Evolutionary conservation across 345 rosid genomes (phyloP).

Genomic region (Clarkia xantiana): DNA sequence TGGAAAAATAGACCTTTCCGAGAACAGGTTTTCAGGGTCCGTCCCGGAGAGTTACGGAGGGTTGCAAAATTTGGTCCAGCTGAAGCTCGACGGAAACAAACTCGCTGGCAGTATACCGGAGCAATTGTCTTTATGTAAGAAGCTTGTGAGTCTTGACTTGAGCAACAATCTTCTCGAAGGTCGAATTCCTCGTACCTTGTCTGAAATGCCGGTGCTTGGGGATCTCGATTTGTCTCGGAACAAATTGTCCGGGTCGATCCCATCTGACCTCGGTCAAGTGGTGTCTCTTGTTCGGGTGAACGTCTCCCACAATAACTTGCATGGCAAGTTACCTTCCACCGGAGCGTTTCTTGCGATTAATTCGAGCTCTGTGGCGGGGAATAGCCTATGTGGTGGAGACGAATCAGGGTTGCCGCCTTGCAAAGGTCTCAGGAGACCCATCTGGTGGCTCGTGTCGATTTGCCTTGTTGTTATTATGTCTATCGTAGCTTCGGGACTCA

Average conservation of each 20-base stretch:
- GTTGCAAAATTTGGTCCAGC: constrained; percentile 39
- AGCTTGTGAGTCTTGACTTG: constrained; percentile 65
- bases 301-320: constrained; percentile 47
- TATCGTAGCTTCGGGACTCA: constrained; percentile 16
- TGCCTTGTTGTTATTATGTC: constrained; percentile 24
- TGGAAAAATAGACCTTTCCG: constrained; percentile 53
- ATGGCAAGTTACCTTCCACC: constrained; percentile 51
- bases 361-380: constrained; percentile 50
- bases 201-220: constrained; percentile 48
- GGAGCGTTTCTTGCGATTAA: constrained; percentile 77
- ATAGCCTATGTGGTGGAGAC: constrained; percentile 48
- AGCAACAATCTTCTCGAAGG: constrained; percentile 57
- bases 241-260: constrained; percentile 49
- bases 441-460: constrained; percentile 36
- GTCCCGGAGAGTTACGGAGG: constrained; percentile 31
- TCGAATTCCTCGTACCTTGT: constrained; percentile 35
- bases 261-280: constrained; percentile 27
- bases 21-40: constrained; percentile 42
- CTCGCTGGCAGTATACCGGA: constrained; percentile 52
- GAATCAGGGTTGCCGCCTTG: constrained; percentile 42
- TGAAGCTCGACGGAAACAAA: constrained; percentile 42
- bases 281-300: constrained; percentile 52
- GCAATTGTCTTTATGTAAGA: constrained; percentile 52
- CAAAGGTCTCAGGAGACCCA: constrained; percentile 18
- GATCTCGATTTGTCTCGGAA: constrained; percentile 69